Conservation (phyloP, 2,329 filamentous ascomycete species). For the Colletotrichum sansevieriae region DNA sequence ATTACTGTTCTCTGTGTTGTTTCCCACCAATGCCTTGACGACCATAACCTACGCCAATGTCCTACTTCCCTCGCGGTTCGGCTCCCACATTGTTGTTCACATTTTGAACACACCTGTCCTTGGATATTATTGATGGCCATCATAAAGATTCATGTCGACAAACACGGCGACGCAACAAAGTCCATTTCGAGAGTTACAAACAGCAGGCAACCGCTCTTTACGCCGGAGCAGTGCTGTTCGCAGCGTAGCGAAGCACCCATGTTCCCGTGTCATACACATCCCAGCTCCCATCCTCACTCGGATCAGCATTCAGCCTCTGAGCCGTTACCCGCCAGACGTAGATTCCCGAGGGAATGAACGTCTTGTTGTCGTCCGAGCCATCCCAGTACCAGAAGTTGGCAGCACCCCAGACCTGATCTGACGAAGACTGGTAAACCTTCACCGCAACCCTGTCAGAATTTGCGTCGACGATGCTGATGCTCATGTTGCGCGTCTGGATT, state of each 20-base stretch:
- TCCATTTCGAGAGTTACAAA: no score
- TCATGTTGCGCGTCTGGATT: neutral
- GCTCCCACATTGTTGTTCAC: no score
- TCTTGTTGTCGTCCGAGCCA: conserved; percentile 23
- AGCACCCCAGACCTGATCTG: neutral
- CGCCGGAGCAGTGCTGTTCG: neutral
- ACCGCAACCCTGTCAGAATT: neutral
- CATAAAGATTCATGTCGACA: no score
- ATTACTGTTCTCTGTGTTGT: no score
- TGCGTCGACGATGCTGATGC: conserved; percentile 13
- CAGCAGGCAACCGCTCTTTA: no score
- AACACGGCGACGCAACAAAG: no score
- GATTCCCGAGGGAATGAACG: conserved; percentile 2
- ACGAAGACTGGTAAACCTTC: neutral
- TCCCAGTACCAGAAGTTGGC: conserved; percentile 24
- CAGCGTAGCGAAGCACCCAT: conserved; percentile 23
- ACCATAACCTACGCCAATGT: no score
- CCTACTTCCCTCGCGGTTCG: no score
- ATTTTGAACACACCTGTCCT: no score
- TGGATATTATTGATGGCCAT: no score
- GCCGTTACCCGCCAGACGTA: conserved; percentile 22
- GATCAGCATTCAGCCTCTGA: neutral
- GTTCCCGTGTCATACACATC: neutral
- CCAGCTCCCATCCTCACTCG: neutral
- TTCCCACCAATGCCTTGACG: no score